These are phyloP conservation scores for Apiotrichum gracile DNA, from an alignment of 1,284 basidiomycete genomes.

Conservation along the genomic window DNA sequence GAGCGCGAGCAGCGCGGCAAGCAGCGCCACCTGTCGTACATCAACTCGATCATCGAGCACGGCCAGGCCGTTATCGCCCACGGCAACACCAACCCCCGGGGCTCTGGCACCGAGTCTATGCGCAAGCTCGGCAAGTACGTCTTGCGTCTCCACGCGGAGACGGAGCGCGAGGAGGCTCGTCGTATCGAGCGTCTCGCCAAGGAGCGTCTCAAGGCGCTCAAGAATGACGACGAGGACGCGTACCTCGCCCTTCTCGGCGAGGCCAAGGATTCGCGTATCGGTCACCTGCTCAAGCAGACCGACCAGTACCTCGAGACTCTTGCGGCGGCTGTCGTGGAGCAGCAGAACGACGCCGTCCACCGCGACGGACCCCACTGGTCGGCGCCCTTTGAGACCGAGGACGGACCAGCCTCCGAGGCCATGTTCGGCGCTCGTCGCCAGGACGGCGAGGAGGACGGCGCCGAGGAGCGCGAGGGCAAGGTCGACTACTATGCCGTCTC, in stretches of 20 bases:
- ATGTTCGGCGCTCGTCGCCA: conserved; percentile 79
- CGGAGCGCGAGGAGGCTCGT: conserved; percentile 53
- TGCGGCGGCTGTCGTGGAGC: conserved; percentile 87
- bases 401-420: conserved; percentile 73
- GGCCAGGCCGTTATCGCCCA: conserved; percentile 66
- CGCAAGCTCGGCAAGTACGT: conserved; percentile 49
- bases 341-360: conserved; percentile 71
- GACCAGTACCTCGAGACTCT: conserved; percentile 92
- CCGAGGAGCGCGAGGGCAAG: conserved; percentile 58
- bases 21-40: conserved; percentile 93
- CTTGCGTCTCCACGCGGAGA: conserved; percentile 50
- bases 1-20: conserved; percentile 92
- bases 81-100: conserved; percentile 43
- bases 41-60: conserved; percentile 80
- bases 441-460: conserved; percentile 57
- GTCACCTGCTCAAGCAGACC: conserved; percentile 89
- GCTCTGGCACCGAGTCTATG: conserved; percentile 39
- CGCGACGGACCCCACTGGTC: conserved; percentile 42
- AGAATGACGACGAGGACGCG: conserved; percentile 97
- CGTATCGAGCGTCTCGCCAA: conserved; percentile 92
- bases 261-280: conserved; percentile 98
- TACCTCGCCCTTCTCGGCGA: conserved; percentile 99
- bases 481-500: conserved; percentile 97
- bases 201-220: conserved; percentile 96
- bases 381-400: conserved; percentile 53